Base-by-base conservation (phyloP, 371 early-diverging fungal species). In the Cokeromyces recurvatus region DNA sequence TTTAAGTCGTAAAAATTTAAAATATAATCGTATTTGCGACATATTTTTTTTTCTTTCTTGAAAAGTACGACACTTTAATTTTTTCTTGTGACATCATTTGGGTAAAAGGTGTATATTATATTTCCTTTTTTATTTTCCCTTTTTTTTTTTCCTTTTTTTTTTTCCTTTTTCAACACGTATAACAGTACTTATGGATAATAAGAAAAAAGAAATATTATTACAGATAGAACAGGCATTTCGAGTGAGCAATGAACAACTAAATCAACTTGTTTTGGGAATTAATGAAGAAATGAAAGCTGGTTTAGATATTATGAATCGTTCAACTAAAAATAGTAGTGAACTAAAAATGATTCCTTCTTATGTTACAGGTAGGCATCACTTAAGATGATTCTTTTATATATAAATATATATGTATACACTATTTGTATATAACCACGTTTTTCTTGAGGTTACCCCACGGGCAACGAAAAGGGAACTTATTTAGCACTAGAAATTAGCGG, bases 401-500 rank as follows among this genome's bases (percentile, higher is more conserved):
- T n/a, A n/a, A n/a, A n/a, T n/a, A n/a, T n/a, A n/a, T n/a, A n/a
- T n/a, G n/a, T n/a, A n/a, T n/a, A n/a, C n/a, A n/a, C n/a, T n/a
- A n/a, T n/a, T n/a, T n/a, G n/a, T n/a, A n/a, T n/a, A n/a, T n/a
- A n/a, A n/a, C n/a, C n/a, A n/a, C n/a, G n/a, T n/a, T n/a, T n/a
- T n/a, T n/a, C n/a, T n/a, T n/a, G n/a, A 71, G 75, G 71, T 2
- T 66, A 74, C 41, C 95, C 95, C 14, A 84, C 83, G 16, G 95
- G 94, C 24, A 62, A 78, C 43, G 95, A 94, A 56, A 83, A 78
- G 24, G 95, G 94, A n/a, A 80, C 83, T 17, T 92, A 82, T 68
- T 75, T 96, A 16, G 93, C 94, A 22, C 76, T 96, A 37, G 97
- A 96, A 64, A 79, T 95, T 29, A 91, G 92, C 36, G 97, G 95